These are phyloP conservation scores for Zalaria sp. DNA, from an alignment of 2,329 filamentous ascomycete genomes.

Conservation along the genomic window DNA sequence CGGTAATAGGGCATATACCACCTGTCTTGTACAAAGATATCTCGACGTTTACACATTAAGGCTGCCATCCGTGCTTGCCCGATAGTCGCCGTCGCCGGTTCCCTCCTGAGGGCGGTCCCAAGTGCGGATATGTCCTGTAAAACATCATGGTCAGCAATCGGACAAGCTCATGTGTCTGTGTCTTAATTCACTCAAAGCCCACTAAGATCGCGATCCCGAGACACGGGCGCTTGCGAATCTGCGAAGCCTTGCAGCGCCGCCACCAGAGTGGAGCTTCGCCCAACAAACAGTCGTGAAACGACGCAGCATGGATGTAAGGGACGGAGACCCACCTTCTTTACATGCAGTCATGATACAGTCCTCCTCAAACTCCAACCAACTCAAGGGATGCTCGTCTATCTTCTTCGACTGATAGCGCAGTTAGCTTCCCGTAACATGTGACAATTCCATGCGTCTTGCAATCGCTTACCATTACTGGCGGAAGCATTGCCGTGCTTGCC, in stretches of 20 bases:
- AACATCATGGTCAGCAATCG: conserved; percentile 1
- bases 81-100: conserved; percentile 12
- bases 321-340: conserved; percentile 61
- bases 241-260: too few species aligned
- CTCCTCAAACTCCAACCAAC: conserved; percentile 87
- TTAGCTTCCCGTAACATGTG: conserved; percentile 6
- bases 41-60: not conserved
- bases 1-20: too few species aligned
- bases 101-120: conserved; percentile 52
- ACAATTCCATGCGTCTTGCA: not conserved
- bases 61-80: not conserved
- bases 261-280: too few species aligned
- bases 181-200: too few species aligned
- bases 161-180: too few species aligned
- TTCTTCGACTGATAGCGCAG: conserved; percentile 50
- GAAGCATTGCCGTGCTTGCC: conserved; percentile 68
- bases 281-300: too few species aligned
- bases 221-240: too few species aligned
- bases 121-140: conserved; percentile 56
- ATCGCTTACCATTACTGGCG: conserved; percentile 66
- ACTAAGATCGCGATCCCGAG: too few species aligned
- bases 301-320: not conserved
- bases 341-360: conserved; percentile 87
- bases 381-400: conserved; percentile 74
- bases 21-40: too few species aligned